Conservation (phyloP, 108 stramenopile species). For the Fistulifera pelliculosa region DNA sequence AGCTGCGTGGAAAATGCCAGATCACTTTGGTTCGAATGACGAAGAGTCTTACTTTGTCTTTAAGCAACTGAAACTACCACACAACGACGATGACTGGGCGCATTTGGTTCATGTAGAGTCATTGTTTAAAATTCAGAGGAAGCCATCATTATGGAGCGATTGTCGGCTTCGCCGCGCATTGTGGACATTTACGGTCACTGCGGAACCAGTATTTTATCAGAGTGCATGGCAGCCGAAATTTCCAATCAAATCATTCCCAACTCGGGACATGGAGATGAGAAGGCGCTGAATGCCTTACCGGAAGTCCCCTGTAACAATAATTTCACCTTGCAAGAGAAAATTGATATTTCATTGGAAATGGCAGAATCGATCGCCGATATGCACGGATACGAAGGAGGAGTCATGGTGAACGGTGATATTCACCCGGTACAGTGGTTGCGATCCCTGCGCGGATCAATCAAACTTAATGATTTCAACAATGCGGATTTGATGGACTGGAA, state of each 20-base stretch:
- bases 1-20: constrained; percentile 2
- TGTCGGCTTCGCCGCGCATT: constrained; percentile 48
- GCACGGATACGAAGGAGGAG: constrained; percentile 48
- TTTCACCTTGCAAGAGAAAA: constrained; percentile 34
- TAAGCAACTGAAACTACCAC: not conserved
- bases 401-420: constrained; percentile 62
- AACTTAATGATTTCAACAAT: constrained; percentile 68
- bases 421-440: constrained; percentile 65
- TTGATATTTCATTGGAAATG: constrained; percentile 51
- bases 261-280: constrained; percentile 1
- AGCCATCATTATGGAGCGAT: constrained; percentile 65
- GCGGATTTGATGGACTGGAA: constrained; percentile 7
- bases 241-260: constrained; percentile 23
- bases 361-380: constrained; percentile 51
- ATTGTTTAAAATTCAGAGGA: constrained; percentile 51
- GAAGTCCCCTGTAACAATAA: constrained; percentile 23
- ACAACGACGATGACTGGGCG: constrained; percentile 4
- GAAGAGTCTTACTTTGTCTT: not conserved
- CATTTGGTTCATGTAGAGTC: constrained; percentile 7
- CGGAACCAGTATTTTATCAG: constrained; percentile 35
- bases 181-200: constrained; percentile 72
- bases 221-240: constrained; percentile 41
- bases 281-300: constrained; percentile 9
- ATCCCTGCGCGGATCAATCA: constrained; percentile 38
- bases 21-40: constrained; percentile 3